These are phyloP conservation scores for Apiotrichum porosum DNA, from an alignment of 1,284 basidiomycete genomes.

Conservation along the genomic window DNA sequence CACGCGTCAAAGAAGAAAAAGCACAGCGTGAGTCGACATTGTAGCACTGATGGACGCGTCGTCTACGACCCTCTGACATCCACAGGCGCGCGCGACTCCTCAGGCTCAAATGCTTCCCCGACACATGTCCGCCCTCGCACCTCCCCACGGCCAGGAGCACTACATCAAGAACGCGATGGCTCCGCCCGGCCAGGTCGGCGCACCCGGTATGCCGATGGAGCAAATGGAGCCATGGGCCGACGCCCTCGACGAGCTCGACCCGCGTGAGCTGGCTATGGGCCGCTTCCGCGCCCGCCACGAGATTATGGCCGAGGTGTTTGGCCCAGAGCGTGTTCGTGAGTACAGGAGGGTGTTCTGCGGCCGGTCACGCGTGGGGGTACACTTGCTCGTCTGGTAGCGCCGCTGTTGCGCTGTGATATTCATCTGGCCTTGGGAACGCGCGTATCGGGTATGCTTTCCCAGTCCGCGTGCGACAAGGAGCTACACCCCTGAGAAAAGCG, in stretches of 20 bases:
- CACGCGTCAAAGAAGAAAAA: constrained; percentile 7
- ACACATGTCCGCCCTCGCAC: not conserved
- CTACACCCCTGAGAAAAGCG: no score
- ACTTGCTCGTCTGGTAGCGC: no score
- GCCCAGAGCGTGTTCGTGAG: constrained; percentile 42
- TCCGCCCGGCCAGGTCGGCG: not conserved
- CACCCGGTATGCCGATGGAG: not conserved
- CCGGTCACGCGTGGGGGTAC: no score
- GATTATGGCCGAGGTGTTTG: constrained; percentile 41
- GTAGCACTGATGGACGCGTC: no score
- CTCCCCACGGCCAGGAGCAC: constrained; percentile 17
- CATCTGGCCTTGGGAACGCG: no score
- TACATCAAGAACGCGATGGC: constrained; percentile 30
- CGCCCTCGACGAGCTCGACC: constrained; percentile 41
- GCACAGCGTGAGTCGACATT: constrained; percentile 6
- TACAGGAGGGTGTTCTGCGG: no score
- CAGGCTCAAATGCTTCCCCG: constrained; percentile 10
- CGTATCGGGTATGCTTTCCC: no score
- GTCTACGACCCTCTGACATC: not conserved
- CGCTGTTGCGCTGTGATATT: no score
- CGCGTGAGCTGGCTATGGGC: constrained; percentile 41
- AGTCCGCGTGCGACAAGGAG: no score
- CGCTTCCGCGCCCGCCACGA: constrained; percentile 41
- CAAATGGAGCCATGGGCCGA: constrained; percentile 43
- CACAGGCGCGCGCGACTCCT: not conserved